Conservation (phyloP, 1,284 basidiomycete genomes). For the Cutaneotrichosporon arboriforme region DNA sequence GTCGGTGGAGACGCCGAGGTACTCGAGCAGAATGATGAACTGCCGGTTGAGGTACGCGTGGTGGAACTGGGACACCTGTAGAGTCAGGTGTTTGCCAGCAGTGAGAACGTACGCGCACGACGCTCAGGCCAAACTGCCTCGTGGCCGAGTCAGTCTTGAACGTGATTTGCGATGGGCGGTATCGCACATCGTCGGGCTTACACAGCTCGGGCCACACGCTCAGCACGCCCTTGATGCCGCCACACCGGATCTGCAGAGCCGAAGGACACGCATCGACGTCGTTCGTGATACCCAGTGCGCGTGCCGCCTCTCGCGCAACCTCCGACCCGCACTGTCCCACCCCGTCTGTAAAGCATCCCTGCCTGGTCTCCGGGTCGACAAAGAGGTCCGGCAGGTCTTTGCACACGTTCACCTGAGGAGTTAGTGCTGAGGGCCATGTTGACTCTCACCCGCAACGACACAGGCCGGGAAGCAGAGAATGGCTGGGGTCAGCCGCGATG, state of each 20-base stretch:
- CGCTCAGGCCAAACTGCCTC: conserved; percentile 17
- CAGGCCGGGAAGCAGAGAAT: conserved; percentile 19
- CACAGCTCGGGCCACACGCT: conserved; percentile 22
- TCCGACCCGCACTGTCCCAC: conserved; percentile 21
- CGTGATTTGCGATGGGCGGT: conserved; percentile 25
- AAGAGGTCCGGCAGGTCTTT: conserved; percentile 13
- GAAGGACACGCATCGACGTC: conserved; percentile 19
- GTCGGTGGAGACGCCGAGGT: conserved; percentile 20
- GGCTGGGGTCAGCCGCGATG: conserved; percentile 6
- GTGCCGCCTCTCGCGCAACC: conserved; percentile 19
- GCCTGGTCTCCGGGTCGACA: neutral
- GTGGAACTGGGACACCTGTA: conserved; percentile 21
- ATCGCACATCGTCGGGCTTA: conserved; percentile 11
- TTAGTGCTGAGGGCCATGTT: neutral
- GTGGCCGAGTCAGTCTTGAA: conserved; percentile 16
- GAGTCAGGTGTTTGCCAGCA: neutral
- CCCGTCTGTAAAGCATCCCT: conserved; percentile 25
- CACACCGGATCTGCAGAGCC: conserved; percentile 28
- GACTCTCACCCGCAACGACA: conserved; percentile 1
- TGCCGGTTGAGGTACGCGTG: conserved; percentile 28
- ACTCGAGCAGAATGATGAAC: conserved; percentile 23
- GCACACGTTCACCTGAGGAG: conserved; percentile 6
- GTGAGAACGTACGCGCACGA: conserved; percentile 14
- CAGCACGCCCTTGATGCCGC: conserved; percentile 30
- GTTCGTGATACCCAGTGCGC: conserved; percentile 12